A percentile compares a stretch with the other conserved stretches of the same genome.
These are phyloP conservation scores for Phalaenopsis equestris DNA, from an alignment of 106 monocot genomes.

Conservation along the genomic window DNA sequence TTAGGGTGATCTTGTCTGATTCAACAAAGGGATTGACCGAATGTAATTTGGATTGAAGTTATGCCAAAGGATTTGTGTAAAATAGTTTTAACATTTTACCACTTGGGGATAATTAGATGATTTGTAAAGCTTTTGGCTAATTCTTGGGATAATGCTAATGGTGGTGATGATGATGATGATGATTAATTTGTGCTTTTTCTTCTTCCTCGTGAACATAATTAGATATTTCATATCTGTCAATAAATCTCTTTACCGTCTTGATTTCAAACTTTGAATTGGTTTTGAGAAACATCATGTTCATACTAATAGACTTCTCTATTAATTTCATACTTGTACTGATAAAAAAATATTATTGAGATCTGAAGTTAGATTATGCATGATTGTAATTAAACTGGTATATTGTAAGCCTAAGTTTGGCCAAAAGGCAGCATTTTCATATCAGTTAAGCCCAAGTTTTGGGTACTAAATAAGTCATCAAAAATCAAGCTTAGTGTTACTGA, in stretches of 20 bases:
- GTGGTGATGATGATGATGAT: background rate
- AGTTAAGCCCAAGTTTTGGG: background rate
- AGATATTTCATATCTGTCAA: background rate
- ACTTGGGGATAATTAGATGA: background rate
- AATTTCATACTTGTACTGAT: background rate
- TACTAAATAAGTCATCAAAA: background rate
- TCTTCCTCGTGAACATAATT: background rate
- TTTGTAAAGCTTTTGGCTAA: background rate
- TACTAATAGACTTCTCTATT: background rate
- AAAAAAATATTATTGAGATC: background rate
- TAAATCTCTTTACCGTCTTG: background rate
- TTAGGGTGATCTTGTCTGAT: background rate
- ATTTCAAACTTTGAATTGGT: too few relatives aligned
- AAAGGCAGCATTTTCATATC: too few relatives aligned
- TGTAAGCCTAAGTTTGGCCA: too few relatives aligned
- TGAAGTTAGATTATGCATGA: background rate
- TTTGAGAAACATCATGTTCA: too few relatives aligned
- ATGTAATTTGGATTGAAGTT: background rate
- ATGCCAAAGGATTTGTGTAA: background rate
- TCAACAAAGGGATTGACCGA: background rate
- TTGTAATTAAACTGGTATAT: background rate
- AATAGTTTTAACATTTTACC: background rate
- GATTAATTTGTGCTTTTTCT: background rate
- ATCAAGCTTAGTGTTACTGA: background rate
- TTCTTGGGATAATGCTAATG: background rate